Base-by-base conservation (phyloP, 2,329 filamentous ascomycete species). In the Cyphellophora attinorum region DNA sequence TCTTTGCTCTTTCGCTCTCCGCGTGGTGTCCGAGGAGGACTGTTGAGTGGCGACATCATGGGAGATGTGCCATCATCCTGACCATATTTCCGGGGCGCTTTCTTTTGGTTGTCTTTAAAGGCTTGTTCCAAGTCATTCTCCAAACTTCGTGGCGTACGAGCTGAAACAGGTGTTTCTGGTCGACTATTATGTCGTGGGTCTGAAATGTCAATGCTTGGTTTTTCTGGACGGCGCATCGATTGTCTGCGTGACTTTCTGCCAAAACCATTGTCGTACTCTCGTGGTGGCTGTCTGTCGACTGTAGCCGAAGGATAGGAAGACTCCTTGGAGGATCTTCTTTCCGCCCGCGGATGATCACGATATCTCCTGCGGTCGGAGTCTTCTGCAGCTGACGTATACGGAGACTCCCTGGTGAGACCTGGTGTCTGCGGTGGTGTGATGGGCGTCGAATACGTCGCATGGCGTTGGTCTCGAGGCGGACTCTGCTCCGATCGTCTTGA, bases 241-340 rank as follows among this genome's bases (percentile, higher is more conserved):
- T 31, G 28, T 5, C 28, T 13, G 5, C 28, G 28, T 11, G 5
- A 12, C 11, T 16, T 17, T 8, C 10, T 34, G 14, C 31, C 23
- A 2, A 12, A 12, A 6, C 11, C 18, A 18, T 31, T 11, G n/a
- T 5, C 15, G 16, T 11, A 11, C 15, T 16, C 19, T 11, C 12
- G 29, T 12, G 8, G 11, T 19, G 11, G 12, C 8, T 34, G 37
- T 14, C 37, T 19, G 27, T 49, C 47, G 34, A 49, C 47, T 17
- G 44, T 38, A n/a, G 46, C 48, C 6, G 47, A 49, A 14, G 39
- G 39, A 29, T 43, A 43, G 19, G 47, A 41, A 11, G 44, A 49
- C 11, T 50, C 47, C 14, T 28, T 35, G 5, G 33, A 37, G 19
- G 29, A 15, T 25, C 37, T 35, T 21, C 15, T 34, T 6, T 21